These are phyloP conservation scores for Symbiotaphrina buchneri DNA, from an alignment of 495 filamentous ascomycete genomes.

Conservation along the genomic window DNA sequence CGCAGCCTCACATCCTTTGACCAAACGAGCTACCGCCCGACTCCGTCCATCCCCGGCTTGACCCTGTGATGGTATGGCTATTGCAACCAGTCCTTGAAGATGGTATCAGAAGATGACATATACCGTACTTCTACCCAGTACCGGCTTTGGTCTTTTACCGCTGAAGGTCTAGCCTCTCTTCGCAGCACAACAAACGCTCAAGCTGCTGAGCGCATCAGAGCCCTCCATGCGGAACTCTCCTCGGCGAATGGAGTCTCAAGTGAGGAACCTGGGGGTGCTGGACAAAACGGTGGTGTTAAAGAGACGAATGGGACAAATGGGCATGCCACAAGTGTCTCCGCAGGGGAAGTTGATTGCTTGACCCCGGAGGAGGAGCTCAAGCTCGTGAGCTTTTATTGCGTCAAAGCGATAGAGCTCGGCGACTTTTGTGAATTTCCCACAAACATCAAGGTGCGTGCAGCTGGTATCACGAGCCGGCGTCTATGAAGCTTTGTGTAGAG, in stretches of 20 bases:
- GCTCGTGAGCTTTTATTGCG: slow-evolving; percentile 60
- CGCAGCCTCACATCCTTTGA: too few relatives aligned
- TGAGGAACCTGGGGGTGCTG: too few relatives aligned
- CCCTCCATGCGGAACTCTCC: slow-evolving; percentile 12
- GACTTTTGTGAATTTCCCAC: slow-evolving; percentile 58
- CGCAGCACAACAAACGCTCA: slow-evolving; percentile 54
- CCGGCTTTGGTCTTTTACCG: slow-evolving; percentile 81
- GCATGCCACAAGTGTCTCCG: slow-evolving; percentile 5
- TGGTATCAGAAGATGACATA: slow-evolving; percentile 73
- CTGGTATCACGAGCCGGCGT: too few relatives aligned
- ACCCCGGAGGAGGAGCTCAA: slow-evolving; percentile 62
- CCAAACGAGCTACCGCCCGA: too few relatives aligned
- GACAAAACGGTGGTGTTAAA: too few relatives aligned
- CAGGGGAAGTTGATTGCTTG: slow-evolving; percentile 42
- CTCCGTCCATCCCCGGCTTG: too few relatives aligned
- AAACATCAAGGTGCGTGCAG: slow-evolving; percentile 50
- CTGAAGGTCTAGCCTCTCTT: slow-evolving; percentile 38
- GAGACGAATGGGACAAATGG: too few relatives aligned
- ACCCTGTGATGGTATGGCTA: too few relatives aligned
- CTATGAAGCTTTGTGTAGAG: too few relatives aligned
- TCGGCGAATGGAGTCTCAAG: too few relatives aligned
- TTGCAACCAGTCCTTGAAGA: too few relatives aligned
- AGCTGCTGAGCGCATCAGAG: slow-evolving; percentile 47
- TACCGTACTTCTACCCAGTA: slow-evolving; percentile 87
- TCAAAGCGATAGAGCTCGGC: slow-evolving; percentile 49